These are phyloP conservation scores for Daucus carota DNA, from an alignment of 129 eudicot species.

Conservation along the genomic window DH1_v3.0 NC_030382.2:45924501-45925000, in stretches of 20 bases:
- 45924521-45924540: background rate
- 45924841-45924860: too few relatives aligned
- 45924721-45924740: background rate
- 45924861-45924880: too few relatives aligned
- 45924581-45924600: background rate
- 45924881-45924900: too few relatives aligned
- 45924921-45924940: background rate
- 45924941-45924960: too few relatives aligned
- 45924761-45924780: background rate
- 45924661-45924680: background rate
- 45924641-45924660: background rate
- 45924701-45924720: too few relatives aligned
- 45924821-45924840: too few relatives aligned
- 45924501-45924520: background rate
- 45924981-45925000: background rate
- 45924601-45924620: background rate
- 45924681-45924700: background rate
- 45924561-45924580: background rate
- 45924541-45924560: background rate
- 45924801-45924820: too few relatives aligned
- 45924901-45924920: background rate
- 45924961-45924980: background rate
- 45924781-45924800: background rate
- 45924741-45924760: background rate
- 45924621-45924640: background rate